Conservation (phyloP, 208 protist species). For the Leishmania mexicana region DNA sequence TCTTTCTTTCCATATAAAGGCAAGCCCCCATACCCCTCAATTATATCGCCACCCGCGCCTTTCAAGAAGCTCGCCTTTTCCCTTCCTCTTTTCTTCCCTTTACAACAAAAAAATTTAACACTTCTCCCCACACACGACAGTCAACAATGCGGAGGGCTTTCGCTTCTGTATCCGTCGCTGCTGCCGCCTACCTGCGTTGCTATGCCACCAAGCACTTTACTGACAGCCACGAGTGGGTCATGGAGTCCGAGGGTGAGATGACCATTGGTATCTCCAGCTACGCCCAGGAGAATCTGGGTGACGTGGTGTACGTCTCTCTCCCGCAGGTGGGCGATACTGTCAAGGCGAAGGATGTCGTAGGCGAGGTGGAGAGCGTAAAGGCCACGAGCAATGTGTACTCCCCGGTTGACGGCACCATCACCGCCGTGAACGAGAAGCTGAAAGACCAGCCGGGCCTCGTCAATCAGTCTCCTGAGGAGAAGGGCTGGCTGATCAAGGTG, state of each 20-base stretch:
- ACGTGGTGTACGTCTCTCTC: conserved; percentile 92
- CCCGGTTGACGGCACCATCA: conserved; percentile 81
- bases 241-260: conserved; percentile 56
- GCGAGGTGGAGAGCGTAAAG: conserved; percentile 94
- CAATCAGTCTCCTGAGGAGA: conserved; percentile 85
- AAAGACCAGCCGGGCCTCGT: conserved; percentile 86
- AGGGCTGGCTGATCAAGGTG: conserved; percentile 91
- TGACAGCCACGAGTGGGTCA: conserved; percentile 92
- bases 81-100: neutral
- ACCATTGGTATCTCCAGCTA: conserved; percentile 89
- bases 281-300: conserved; percentile 90
- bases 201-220: conserved; percentile 86
- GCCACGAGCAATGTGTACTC: conserved; percentile 92
- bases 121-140: neutral
- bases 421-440: conserved; percentile 84
- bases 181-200: conserved; percentile 42
- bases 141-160: conserved; percentile 61
- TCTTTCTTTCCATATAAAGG: too few species aligned
- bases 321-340: conserved; percentile 88
- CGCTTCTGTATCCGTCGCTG: conserved; percentile 27
- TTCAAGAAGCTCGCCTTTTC: neutral
- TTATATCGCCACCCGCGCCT: neutral
- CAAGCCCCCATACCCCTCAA: neutral
- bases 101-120: neutral
- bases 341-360: conserved; percentile 65